Evolutionary conservation across 2,329 filamentous ascomycete genomes (phyloP), one percentile per base, ranked within the genome.

Genomic region (Tolypocladium cylindrosporum): DNA sequence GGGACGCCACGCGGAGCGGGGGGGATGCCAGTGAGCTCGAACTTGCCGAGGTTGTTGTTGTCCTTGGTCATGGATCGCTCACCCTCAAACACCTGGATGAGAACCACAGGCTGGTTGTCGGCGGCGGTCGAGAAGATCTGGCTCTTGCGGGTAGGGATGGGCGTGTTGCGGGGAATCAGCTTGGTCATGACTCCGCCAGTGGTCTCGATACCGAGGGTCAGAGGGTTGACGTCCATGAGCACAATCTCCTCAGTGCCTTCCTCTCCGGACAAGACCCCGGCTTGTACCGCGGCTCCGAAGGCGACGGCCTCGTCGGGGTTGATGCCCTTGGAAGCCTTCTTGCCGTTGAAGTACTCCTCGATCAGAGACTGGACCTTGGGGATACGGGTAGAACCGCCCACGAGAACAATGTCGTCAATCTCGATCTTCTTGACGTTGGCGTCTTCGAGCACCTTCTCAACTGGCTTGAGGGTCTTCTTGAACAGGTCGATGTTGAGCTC

Each of bases 271-370:
- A 99, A 83, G 71, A 97, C 87, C 88, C 92, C 93, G 79, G 89
- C 94, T 80, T 99, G 94, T 67, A 97, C 91, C 67, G 94, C 93
- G 63, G 94, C 94, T 79, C 94, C 94, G 74, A 92, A 97, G 72
- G 94, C 94, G 67, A 97, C 94, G 79, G 94, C 94, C 83, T 97
- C 94, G 72, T 99, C 94, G 68, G 94, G 94, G 86, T 97, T 97
- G 75, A 99, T 96, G 78, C 91, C 91, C 90, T 97, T 97, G 84
- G 89, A 92, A 68, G 92, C 91, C 83, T 94, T 92, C 90, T 97
- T 97, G 76, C 92, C 88, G 68, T 73, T 80, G 75, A 97, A 97
- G 85, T 84, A 97, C 78, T 97, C 92, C 82, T 97, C 91, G 65
- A 97, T 89, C 72, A 97, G 87, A 67, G 85, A 75, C 79, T 95